phyloP scores from a whole-genome alignment of 495 filamentous ascomycete genomes.

The Penicillium macrosclerotiorum region DNA sequence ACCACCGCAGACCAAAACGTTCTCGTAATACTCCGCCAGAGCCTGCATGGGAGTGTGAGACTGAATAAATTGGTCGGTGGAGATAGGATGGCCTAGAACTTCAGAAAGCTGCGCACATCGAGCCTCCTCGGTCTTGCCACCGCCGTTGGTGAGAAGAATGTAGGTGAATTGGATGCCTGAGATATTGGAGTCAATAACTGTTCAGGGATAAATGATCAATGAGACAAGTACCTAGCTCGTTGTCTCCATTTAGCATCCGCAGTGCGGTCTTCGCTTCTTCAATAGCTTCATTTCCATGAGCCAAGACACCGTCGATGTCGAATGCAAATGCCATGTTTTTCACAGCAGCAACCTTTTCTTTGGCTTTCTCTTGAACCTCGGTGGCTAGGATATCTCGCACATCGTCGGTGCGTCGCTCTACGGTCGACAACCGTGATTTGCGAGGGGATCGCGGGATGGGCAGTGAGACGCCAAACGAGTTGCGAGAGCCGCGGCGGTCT shows the following conservation, averaged over 20 bases:
- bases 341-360: constrained; percentile 62
- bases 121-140: constrained; percentile 83
- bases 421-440: constrained; percentile 56
- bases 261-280: constrained; percentile 79
- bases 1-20: constrained; percentile 84
- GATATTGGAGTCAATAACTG: neutral
- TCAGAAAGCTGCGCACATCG: constrained; percentile 74
- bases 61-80: constrained; percentile 87
- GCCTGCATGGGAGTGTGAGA: constrained; percentile 93
- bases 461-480: constrained; percentile 75
- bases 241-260: constrained; percentile 81
- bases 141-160: constrained; percentile 92
- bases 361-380: constrained; percentile 66
- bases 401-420: constrained; percentile 39
- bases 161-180: constrained; percentile 75
- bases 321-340: constrained; percentile 83
- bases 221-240: constrained; percentile 56
- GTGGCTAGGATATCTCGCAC: constrained; percentile 70
- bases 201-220: neutral
- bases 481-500: constrained; percentile 67
- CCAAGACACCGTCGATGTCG: constrained; percentile 88
- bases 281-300: constrained; percentile 76
- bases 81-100: constrained; percentile 69
- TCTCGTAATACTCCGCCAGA: constrained; percentile 76
- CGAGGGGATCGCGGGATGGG: constrained; percentile 73